phyloP scores from a whole-genome alignment of 1,284 basidiomycete genomes.

The Cystobasidium sp. region DNA sequence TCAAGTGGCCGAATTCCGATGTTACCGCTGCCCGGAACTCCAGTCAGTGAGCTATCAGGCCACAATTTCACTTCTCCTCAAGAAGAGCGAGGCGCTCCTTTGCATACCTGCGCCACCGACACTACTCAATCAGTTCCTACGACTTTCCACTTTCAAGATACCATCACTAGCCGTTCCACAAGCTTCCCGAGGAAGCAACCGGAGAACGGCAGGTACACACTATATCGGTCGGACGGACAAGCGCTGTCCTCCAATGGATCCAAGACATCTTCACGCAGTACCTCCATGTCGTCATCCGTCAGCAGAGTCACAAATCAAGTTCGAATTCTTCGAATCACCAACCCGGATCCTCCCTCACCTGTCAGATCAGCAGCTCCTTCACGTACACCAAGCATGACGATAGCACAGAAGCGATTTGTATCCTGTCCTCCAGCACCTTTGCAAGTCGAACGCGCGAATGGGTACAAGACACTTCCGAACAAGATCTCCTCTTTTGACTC shows the following conservation, averaged over 20 bases:
- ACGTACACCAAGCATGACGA: constrained; percentile 15
- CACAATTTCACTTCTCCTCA: neutral
- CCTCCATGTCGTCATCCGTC: neutral
- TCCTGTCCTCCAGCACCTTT: constrained; percentile 17
- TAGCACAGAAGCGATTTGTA: constrained; percentile 37
- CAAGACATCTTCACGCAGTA: neutral
- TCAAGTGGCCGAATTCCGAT: neutral
- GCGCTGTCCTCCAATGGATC: neutral
- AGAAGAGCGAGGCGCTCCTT: neutral
- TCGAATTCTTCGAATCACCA: constrained; percentile 26
- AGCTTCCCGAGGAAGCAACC: neutral
- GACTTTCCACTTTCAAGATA: neutral
- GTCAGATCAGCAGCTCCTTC: constrained; percentile 1
- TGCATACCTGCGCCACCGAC: neutral
- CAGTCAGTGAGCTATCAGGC: neutral
- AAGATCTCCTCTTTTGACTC: neutral
- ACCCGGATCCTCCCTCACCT: constrained; percentile 13
- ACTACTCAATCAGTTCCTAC: neutral
- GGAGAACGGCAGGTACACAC: neutral
- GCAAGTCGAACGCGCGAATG: neutral
- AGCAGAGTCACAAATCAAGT: constrained; percentile 25
- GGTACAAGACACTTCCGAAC: neutral
- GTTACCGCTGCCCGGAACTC: constrained; percentile 28
- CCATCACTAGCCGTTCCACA: neutral
- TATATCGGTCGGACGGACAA: neutral